Base-by-base conservation (phyloP, 495 filamentous ascomycete genomes). In the Monascus purpureus region DNA sequence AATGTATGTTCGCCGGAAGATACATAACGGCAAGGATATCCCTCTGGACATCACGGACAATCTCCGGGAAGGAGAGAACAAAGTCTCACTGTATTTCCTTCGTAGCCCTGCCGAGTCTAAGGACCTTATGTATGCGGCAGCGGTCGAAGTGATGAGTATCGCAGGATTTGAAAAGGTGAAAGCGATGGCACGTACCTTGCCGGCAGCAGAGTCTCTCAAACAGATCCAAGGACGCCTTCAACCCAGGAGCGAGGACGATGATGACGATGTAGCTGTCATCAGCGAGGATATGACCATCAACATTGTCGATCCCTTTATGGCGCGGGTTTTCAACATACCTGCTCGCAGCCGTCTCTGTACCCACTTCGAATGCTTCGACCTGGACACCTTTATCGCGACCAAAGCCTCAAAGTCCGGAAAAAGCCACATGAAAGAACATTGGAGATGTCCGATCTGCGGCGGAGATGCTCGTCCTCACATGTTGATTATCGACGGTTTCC, bases 351-450 rank as follows among this genome's bases (percentile, higher is more conserved):
- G 39, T 5, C 28, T 27, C 11, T 80, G 75, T 49, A 54, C 55
- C 5, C 87, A 95, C 48, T 55, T 72, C 22, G 82, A 93, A 52
- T 92, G 82, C 49, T 93, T 95, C 47, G 87, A 95, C 49, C 75
- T 90, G 14, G 71, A 83, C 16, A 84, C 71, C 0, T 93, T 80
- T 57, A 65, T 95, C 8, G 46, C 57, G 9, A 84, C 80, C 0
- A 68, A 78, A 53, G 46, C 54, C 50, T 38, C 58, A 49, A 35
- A 43, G 42, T 36, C 57, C 45, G 27, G 67, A 44, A 22, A 61
- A 67, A 68, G 72, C 0, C 67, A 67, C 20, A 59, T 70, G 35
- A 63, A 71, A n/a, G 82, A 90, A 31, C 68, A 73, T 32, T 92
- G 86, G 82, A 68, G 59, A 25, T 95, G 87, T 44, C 86, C 87